phyloP scores from a whole-genome alignment of 2,329 filamentous ascomycete genomes.

The Alternaria ethzedia region DNA sequence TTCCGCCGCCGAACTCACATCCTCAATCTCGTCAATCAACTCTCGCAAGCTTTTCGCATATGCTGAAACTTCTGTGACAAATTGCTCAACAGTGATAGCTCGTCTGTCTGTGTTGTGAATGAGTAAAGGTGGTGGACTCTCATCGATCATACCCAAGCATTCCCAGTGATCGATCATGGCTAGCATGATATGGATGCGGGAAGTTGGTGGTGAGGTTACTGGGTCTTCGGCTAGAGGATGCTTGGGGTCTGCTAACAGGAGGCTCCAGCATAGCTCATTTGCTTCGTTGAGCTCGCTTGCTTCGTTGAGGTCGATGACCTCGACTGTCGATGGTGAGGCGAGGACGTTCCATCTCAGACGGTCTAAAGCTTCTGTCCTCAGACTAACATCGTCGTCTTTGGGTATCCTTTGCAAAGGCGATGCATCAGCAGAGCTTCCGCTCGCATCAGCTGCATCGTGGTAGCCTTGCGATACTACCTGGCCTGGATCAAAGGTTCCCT shows the following conservation, averaged over 20 bases:
- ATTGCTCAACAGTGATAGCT: neutral
- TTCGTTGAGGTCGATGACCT: neutral
- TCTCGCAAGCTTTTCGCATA: neutral
- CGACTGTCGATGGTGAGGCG: neutral
- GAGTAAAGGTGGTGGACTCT: neutral
- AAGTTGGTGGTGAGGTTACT: neutral
- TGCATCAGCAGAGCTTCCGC: neutral
- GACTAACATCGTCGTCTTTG: neutral
- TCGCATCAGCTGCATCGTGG: neutral
- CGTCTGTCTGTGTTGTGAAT: neutral
- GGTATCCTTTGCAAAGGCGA: neutral
- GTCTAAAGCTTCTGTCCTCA: neutral
- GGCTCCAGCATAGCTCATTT: neutral
- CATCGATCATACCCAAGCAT: neutral
- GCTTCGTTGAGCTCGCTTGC: no score
- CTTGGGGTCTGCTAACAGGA: neutral
- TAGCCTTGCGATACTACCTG: neutral
- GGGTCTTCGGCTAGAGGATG: neutral
- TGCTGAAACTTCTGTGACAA: neutral
- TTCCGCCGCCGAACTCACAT: neutral
- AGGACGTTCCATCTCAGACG: neutral
- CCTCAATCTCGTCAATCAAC: neutral
- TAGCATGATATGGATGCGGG: rapidly evolving
- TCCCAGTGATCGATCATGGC: neutral
- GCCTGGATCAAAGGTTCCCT: neutral